Base-by-base conservation (phyloP, 352 stramenopile species). In the Phytophthora pini region DNA sequence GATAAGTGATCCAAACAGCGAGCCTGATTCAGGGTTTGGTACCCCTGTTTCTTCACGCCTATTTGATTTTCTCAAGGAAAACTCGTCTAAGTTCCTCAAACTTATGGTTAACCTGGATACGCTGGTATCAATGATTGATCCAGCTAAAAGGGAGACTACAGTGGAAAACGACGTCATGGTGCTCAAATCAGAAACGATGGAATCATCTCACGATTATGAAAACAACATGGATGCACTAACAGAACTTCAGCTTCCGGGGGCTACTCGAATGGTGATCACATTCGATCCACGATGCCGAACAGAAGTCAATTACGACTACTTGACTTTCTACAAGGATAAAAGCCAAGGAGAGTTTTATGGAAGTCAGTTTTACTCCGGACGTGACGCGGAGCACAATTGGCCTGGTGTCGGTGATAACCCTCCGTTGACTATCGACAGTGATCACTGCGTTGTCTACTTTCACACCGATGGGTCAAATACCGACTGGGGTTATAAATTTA, bases 301-400 rank as follows among this genome's bases (percentile, higher is more conserved):
- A 5, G 92, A 98, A 63, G 75, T 76, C 27, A 93, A 91, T 53
- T 97, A 96, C 60, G 92, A 98, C 58, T 97, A 94, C 56, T 63
- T 97, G 24, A 94, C 82, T 13, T 97, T 98, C 56, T 94, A 80
- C 60, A 93, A 92, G 45, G 78, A 94, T 49, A 73, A 74, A 36
- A 64, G 59, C 4, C 76, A 86, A 66, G 69, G 65, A 15, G 71
- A 82, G 22, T 86, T 72, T 52, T 93, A 93, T 45, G 89, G 89
- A 6, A 79, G 74, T 12, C 71, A 83, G 11, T 87, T 79, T 52
- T 97, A 95, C 56, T 93, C 79, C 2, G 89, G 88, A 3, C 72
- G 87, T n/a, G 89, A 93, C 45, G 54, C 46, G 0, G 84, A 91
- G 17, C 75, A 81, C 36, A 95, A 95, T 54, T 97, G 87, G 87